A percentile compares a stretch with the other conserved stretches of the same genome.
Conservation (phyloP, 768 basidiomycete species). For the Leccinellum rugosiceps region DNA sequence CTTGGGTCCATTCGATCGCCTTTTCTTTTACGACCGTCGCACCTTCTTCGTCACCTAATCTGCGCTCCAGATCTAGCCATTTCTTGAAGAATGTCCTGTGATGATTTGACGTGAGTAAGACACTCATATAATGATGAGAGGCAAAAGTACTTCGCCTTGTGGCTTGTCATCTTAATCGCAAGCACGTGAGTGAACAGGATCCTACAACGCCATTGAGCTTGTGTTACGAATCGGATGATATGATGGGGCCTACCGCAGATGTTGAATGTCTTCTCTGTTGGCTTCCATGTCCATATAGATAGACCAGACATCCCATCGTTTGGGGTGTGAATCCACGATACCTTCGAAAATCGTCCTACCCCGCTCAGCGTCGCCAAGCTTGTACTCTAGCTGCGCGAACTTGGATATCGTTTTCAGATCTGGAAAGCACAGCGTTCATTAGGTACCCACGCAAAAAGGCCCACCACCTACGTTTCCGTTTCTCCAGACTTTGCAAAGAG, state of each 20-base stretch:
- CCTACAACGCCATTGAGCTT: conserved; percentile 37
- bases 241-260: conserved; percentile 52
- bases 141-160: conserved; percentile 89
- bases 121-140: background rate
- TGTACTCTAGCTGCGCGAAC: conserved; percentile 95
- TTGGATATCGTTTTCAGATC: conserved; percentile 95
- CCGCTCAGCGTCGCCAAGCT: conserved; percentile 88
- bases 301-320: conserved; percentile 93
- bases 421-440: conserved; percentile 29
- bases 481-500: conserved; percentile 86
- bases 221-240: background rate
- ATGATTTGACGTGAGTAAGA: conserved; percentile 13
- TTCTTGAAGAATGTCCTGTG: conserved; percentile 93
- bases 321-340: conserved; percentile 92
- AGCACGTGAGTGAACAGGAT: conserved; percentile 86
- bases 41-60: conserved; percentile 85
- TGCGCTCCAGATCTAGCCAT: conserved; percentile 86
- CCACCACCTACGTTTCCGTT: conserved; percentile 79
- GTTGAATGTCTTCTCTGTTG: conserved; percentile 73
- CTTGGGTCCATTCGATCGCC: conserved; percentile 89
- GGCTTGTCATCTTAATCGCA: conserved; percentile 82
- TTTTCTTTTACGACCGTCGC: conserved; percentile 77
- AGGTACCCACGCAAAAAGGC: background rate
- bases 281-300: conserved; percentile 97
- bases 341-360: conserved; percentile 97